Evolutionary conservation across 495 filamentous ascomycete species (phyloP).

Genomic region (Pseudomonodictys pantanalensis): DNA sequence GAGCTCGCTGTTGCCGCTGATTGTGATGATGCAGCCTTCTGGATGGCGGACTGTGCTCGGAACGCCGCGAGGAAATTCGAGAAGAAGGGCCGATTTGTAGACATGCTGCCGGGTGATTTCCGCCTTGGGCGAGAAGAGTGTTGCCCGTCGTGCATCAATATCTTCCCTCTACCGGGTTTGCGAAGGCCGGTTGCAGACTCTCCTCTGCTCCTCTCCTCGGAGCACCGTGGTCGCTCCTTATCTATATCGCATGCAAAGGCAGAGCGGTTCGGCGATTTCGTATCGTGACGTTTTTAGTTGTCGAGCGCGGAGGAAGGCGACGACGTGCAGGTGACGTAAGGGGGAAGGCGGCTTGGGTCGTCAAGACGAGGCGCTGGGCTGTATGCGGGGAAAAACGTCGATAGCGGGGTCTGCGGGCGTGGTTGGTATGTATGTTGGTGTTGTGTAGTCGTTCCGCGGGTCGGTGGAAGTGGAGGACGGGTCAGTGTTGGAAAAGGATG

Average conservation of each 20-base stretch:
- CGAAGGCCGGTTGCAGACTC: neutral
- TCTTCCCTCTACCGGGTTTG: neutral
- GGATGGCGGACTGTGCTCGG: constrained; percentile 52
- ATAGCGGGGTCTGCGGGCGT: neutral
- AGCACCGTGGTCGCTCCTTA: constrained; percentile 1
- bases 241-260: constrained; percentile 10
- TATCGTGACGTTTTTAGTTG: neutral
- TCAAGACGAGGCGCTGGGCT: neutral
- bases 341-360: neutral
- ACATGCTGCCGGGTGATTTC: constrained; percentile 43
- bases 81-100: constrained; percentile 80
- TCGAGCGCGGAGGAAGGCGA: neutral
- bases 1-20: constrained; percentile 39
- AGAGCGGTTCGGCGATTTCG: neutral
- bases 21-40: constrained; percentile 41
- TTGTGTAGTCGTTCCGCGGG: constrained; percentile 8
- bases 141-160: constrained; percentile 20
- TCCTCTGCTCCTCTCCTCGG: constrained; percentile 2
- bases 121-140: constrained; percentile 1
- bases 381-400: no score
- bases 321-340: constrained; percentile 17
- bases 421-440: no score
- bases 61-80: constrained; percentile 85
- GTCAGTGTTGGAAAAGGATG: no score
- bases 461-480: constrained; percentile 9